Evolutionary conservation across 1,284 basidiomycete species (phyloP).

Genomic region (Ceratobasidium sp.): DNA sequence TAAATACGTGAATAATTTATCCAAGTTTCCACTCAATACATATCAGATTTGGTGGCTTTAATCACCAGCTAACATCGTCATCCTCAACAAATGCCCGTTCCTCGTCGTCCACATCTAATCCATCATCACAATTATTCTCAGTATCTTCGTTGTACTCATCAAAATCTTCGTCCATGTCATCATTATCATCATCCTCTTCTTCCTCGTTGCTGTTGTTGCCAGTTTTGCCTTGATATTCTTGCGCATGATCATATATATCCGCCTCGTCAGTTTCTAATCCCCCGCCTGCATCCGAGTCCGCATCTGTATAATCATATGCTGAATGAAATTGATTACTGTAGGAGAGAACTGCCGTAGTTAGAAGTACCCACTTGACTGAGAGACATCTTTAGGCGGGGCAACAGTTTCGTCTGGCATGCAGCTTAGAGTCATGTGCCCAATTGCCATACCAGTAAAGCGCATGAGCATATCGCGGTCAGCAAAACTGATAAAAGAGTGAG

Average conservation of each 20-base stretch:
- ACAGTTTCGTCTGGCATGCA: not conserved
- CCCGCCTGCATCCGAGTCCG: not conserved
- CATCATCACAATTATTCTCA: not conserved
- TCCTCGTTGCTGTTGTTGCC: too few species aligned
- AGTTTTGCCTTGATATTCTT: too few species aligned
- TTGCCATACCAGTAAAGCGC: slow-evolving; percentile 45
- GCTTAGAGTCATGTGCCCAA: slow-evolving; percentile 44
- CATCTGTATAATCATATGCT: slow-evolving; percentile 5
- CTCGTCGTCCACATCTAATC: not conserved
- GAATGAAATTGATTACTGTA: too few species aligned
- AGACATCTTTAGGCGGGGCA: not conserved
- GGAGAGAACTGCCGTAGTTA: too few species aligned
- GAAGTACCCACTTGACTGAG: not conserved
- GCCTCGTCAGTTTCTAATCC: not conserved
- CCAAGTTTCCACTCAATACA: too few species aligned
- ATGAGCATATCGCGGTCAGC: slow-evolving; percentile 48
- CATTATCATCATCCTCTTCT: not conserved
- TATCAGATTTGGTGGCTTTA: too few species aligned
- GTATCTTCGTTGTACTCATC: not conserved
- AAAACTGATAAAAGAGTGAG: slow-evolving; percentile 41
- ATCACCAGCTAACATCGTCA: not conserved
- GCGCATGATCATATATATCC: not conserved
- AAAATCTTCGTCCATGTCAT: not conserved
- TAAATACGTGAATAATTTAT: too few species aligned
- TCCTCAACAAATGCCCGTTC: not conserved